These are phyloP conservation scores for Cyberlindnera subsufficiens DNA, from an alignment of 805 yeast genomes.

Conservation along the genomic window DNA sequence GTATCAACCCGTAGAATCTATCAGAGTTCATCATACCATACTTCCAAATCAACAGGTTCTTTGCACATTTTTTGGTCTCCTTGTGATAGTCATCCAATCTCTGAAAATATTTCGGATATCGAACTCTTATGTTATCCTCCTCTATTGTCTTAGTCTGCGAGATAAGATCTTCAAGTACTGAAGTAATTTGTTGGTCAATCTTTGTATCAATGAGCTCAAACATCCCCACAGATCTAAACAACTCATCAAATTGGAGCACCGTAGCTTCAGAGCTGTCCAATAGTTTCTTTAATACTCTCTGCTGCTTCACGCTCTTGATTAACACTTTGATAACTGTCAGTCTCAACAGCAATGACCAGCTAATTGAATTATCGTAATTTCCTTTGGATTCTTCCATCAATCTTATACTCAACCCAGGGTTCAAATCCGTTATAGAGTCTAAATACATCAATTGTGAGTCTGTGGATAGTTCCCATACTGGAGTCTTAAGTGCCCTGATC, in stretches of 20 bases:
- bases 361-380: not conserved
- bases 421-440: conserved; percentile 16
- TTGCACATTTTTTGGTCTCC: conserved; percentile 7
- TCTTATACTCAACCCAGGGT: conserved; percentile 5
- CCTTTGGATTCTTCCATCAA: conserved; percentile 2
- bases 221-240: conserved; percentile 14
- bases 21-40: conserved; percentile 6
- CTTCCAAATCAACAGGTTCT: conserved; percentile 14
- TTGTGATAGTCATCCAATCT: conserved; percentile 11
- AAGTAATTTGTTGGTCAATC: conserved; percentile 5
- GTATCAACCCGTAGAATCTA: too few relatives aligned
- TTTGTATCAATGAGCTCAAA: conserved; percentile 12
- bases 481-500: conserved; percentile 11
- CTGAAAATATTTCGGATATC: conserved; percentile 17
- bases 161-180: conserved; percentile 5
- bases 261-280: conserved; percentile 1
- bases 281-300: conserved; percentile 3
- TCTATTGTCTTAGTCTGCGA: conserved; percentile 2
- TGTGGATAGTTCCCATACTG: conserved; percentile 8
- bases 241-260: conserved; percentile 6
- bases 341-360: conserved; percentile 8
- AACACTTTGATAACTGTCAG: conserved; percentile 13
- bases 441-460: conserved; percentile 19
- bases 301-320: conserved; percentile 17
- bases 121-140: conserved; percentile 8